A percentile compares a stretch with the other conserved stretches of the same genome.
These are phyloP conservation scores for Arachnomyces sp. DNA, from an alignment of 2,329 filamentous ascomycete genomes.

Conservation along the genomic window DNA sequence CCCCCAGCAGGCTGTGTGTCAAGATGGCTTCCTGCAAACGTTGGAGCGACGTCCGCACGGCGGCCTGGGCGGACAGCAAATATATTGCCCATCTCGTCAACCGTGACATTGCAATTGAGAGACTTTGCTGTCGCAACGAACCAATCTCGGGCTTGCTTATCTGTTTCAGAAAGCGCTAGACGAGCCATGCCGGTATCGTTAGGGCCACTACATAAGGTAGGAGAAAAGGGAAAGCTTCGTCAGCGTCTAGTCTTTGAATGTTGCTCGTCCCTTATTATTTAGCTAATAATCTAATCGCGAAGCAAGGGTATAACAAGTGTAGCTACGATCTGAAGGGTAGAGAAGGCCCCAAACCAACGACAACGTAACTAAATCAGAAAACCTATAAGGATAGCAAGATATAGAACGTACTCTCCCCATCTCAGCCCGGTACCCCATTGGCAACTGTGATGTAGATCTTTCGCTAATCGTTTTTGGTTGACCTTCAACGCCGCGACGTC, in stretches of 20 bases:
- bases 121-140: conserved; percentile 57
- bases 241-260: not conserved
- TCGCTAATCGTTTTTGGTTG: conserved; percentile 53
- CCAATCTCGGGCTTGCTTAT: conserved; percentile 68
- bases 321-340: too few species aligned
- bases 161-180: conserved; percentile 62
- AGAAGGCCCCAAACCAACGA: too few species aligned
- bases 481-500: conserved; percentile 49
- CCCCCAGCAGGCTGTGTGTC: conserved; percentile 44
- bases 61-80: conserved; percentile 64
- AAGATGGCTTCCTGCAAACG: conserved; percentile 33
- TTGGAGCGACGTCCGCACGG: conserved; percentile 50
- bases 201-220: conserved; percentile 18
- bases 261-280: too few species aligned
- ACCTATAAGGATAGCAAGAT: too few species aligned
- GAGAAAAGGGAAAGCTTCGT: not conserved
- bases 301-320: too few species aligned
- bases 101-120: conserved; percentile 58
- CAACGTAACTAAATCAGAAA: too few species aligned
- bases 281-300: too few species aligned
- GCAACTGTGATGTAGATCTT: conserved; percentile 58
- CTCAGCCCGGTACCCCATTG: conserved; percentile 59
- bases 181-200: conserved; percentile 72
- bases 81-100: conserved; percentile 74
- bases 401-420: conserved; percentile 56